Conservation (phyloP, 2,329 filamentous ascomycete genomes). For the Balansia obtecta region DNA sequence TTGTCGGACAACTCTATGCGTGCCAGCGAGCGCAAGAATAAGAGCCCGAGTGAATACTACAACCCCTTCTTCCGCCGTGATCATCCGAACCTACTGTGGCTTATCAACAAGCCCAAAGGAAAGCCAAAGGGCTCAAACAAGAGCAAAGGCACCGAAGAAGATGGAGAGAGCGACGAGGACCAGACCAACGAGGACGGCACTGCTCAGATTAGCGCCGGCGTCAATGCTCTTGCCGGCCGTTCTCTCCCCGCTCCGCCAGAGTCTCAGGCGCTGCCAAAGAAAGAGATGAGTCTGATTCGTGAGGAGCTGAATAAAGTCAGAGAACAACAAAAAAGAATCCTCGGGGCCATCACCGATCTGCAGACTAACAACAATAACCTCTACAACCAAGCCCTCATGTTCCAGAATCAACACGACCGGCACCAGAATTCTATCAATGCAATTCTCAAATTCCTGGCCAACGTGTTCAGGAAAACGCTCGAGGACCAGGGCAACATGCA, state of each 20-base stretch:
- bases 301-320: constrained; percentile 73
- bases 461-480: constrained; percentile 87
- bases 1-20: constrained; percentile 97
- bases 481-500: constrained; percentile 60
- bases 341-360: constrained; percentile 65
- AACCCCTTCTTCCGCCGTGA: constrained; percentile 94
- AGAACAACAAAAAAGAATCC: constrained; percentile 77
- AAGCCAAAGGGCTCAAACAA: constrained; percentile 44
- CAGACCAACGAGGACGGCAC: constrained; percentile 44
- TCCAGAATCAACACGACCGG: constrained; percentile 86
- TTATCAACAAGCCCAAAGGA: constrained; percentile 89
- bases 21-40: constrained; percentile 91
- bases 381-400: constrained; percentile 76
- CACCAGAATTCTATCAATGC: constrained; percentile 98
- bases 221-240: constrained; percentile 12
- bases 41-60: constrained; percentile 95
- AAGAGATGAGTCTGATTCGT: constrained; percentile 66
- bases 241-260: constrained; percentile 29
- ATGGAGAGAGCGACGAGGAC: constrained; percentile 49
- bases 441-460: constrained; percentile 93
- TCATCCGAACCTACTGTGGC: constrained; percentile 83
- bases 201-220: constrained; percentile 10
- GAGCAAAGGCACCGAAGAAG: constrained; percentile 21
- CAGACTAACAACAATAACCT: constrained; percentile 79
- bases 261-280: constrained; percentile 42